Evolutionary conservation across 1,284 basidiomycete genomes (phyloP).

Genomic region (Melanopsichium pennsylvanicum): DNA sequence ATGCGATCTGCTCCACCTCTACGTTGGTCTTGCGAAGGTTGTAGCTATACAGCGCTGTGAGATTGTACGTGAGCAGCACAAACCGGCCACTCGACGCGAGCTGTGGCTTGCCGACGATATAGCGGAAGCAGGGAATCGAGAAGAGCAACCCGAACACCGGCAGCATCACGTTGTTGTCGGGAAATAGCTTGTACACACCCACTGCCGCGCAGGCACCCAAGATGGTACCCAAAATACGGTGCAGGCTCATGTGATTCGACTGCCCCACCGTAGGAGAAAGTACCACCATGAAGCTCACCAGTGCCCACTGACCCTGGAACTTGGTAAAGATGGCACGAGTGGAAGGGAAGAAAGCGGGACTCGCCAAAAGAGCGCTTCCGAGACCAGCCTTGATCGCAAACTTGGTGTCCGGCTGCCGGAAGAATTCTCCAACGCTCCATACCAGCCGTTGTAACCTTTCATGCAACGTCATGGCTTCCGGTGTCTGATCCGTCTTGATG

Average conservation of each 20-base stretch:
- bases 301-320: conserved; percentile 90
- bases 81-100: conserved; percentile 59
- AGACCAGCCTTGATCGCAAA: conserved; percentile 84
- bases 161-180: conserved; percentile 77
- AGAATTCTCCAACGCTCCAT: conserved; percentile 78
- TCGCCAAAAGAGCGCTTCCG: conserved; percentile 77
- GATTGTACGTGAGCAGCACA: conserved; percentile 74
- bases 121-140: conserved; percentile 92
- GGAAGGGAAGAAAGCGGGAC: conserved; percentile 82
- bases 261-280: conserved; percentile 60
- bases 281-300: conserved; percentile 78
- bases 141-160: conserved; percentile 88
- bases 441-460: conserved; percentile 68
- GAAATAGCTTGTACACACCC: conserved; percentile 74
- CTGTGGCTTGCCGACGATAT: conserved; percentile 75
- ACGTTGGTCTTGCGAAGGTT: conserved; percentile 78
- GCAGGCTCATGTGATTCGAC: conserved; percentile 61
- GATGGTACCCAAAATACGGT: conserved; percentile 55
- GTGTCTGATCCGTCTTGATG: conserved; percentile 83
- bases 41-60: conserved; percentile 78
- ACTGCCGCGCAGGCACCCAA: conserved; percentile 81
- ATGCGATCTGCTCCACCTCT: conserved; percentile 77
- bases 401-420: conserved; percentile 80
- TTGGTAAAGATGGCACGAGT: conserved; percentile 81
- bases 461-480: conserved; percentile 66